Base-by-base conservation (phyloP, 2,329 filamentous ascomycete genomes). In the Colletotrichum cereale region DNA sequence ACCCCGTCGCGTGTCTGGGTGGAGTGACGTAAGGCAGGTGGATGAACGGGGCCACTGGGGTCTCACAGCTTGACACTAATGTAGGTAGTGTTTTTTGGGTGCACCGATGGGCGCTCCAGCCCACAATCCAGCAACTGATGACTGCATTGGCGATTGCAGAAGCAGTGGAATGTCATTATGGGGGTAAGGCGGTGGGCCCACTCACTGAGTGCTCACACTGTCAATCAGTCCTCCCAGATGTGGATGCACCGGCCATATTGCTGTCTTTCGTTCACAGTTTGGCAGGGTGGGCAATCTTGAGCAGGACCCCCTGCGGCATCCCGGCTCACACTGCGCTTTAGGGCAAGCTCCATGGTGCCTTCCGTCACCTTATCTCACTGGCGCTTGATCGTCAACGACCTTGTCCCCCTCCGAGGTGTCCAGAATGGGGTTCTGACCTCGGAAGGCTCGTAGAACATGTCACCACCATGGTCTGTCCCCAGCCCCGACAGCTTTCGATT, bases 21-120 rank as follows among this genome's bases (percentile, higher is more conserved):
- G 62, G 62, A 55, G 67, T 69, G 67, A 69, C 67, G 67, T 69
- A 60, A 44, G 62, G 42, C 26, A 11, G 57, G 14, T 24, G 40
- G n/a, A 24, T 12, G 24, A 44, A 38, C 5, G 60, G 34, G 44
- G n/a, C 42, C 57, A 62, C 47, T 52, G n/a, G 50, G 44, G 42
- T 62, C 44, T 62, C 57, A 34, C 29, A 44, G 38, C 56, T 60
- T 31, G 29, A n/a, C n/a, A 40, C 38, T 18, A 42, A 18, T 40
- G 38, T 40, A 40, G 7, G 2, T 47, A n/a, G 50, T 53, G 50
- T n/a, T 18, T 18, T 50, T 40, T 40, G 42, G 34, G 42, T 60
- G 63, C 63, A 50, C 63, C 34, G 53, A 60, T 63, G 66, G 38
- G n/a, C 57, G 40, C 42, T n/a, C 40, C 26, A 31, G 40, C n/a